phyloP scores from a whole-genome alignment of 2,329 filamentous ascomycete species.

The Talaromyces funiculosus region DNA sequence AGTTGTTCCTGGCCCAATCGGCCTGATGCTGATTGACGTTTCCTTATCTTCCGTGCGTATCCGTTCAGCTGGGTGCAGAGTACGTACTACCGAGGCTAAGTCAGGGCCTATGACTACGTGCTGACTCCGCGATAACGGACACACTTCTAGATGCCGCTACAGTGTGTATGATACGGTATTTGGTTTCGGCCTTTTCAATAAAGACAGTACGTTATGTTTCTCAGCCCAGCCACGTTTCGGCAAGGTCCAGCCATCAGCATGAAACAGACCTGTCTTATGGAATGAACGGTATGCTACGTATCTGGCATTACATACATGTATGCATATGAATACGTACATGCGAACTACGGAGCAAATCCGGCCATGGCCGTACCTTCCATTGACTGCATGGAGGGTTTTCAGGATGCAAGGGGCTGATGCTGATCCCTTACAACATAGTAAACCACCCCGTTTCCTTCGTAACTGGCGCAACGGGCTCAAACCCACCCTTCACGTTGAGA shows the following conservation, averaged over 20 bases:
- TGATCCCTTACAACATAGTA: background rate
- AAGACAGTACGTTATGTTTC: background rate
- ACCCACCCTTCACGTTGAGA: too few species aligned
- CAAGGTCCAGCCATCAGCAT: background rate
- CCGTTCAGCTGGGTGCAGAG: slow-evolving; percentile 4
- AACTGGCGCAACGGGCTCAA: background rate
- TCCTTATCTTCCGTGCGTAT: background rate
- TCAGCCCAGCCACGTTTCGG: background rate
- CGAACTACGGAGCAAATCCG: background rate
- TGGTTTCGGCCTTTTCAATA: background rate
- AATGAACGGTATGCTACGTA: background rate
- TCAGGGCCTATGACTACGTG: background rate
- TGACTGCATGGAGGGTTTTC: too few species aligned
- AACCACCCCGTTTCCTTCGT: background rate
- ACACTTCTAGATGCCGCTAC: background rate
- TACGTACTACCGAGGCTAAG: background rate
- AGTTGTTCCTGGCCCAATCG: background rate
- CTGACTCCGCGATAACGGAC: background rate
- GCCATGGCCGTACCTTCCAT: background rate
- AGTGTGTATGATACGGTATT: background rate
- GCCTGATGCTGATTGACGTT: background rate
- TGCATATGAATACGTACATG: background rate
- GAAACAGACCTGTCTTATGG: background rate
- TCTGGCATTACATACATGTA: background rate
- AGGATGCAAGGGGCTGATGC: slow-evolving; percentile 5